Conservation (phyloP, 176 grass and related monocot genomes). For the Elaeis guineensis region DNA sequence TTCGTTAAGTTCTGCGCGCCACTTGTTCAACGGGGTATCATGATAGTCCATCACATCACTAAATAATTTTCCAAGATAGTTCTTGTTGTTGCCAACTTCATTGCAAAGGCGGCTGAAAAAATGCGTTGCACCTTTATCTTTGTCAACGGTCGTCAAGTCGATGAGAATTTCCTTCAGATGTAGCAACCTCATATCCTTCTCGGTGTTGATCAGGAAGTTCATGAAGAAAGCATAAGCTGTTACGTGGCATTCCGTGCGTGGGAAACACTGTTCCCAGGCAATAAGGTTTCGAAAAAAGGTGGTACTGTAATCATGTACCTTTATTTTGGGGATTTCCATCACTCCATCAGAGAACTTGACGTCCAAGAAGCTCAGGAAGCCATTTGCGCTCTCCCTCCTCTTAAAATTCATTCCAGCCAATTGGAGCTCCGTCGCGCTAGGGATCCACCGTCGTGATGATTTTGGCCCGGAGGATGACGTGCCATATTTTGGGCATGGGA, state of each 20-base stretch:
- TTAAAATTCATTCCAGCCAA: not conserved
- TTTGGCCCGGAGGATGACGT: too few species aligned
- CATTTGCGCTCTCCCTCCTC: not conserved
- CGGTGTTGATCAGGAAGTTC: not conserved
- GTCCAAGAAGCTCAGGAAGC: constrained; percentile 2
- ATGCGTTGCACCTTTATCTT: not conserved
- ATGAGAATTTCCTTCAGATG: not conserved
- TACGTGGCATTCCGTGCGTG: not conserved
- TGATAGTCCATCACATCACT: too few species aligned
- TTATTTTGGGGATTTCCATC: constrained; percentile 5
- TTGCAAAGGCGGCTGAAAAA: not conserved
- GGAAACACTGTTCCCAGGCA: constrained; percentile 20
- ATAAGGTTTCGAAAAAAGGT: constrained; percentile 6
- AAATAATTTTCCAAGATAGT: too few species aligned
- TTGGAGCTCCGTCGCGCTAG: not conserved
- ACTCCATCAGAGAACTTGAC: constrained; percentile 5
- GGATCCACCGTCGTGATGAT: not conserved
- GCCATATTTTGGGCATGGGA: not conserved
- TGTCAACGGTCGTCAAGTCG: not conserved
- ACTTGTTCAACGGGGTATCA: too few species aligned
- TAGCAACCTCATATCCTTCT: not conserved
- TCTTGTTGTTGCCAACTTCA: too few species aligned
- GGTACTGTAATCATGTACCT: not conserved
- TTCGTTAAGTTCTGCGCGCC: too few species aligned
- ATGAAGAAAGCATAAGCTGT: constrained; percentile 7